Evolutionary conservation across 2,329 filamentous ascomycete genomes (phyloP), one percentile per base, ranked within the genome.

Genomic region (Thermoascus crustaceus): DNA sequence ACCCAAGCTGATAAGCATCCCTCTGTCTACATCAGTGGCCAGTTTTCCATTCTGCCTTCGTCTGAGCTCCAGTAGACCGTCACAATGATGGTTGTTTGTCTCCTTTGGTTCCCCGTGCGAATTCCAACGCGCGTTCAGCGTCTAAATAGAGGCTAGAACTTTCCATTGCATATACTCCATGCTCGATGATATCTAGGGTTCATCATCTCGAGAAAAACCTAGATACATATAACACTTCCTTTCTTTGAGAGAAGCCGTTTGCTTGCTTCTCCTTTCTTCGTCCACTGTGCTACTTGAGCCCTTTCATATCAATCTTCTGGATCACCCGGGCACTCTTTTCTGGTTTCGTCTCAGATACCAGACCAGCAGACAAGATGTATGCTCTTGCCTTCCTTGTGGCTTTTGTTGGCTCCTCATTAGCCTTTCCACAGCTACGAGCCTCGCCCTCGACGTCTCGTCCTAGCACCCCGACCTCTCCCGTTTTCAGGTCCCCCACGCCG

Each of bases 161-260:
- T 7, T 17, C 26, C 13, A 29, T 29, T 29, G 26, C 14, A 18
- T 29, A 10, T 3, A 16, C 10, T 4, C n/a, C 3, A 7, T 17
- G 5, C 8, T 29, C 4, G 18, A 17, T 16, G 14, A 11, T 8
- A 14, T 10, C 14, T 3, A 14, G 9, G 9, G 14, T 29, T 29
- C 26, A 29, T 29, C 26, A 29, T 18, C 18, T 16, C 14, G 5
- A 9, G 6, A 16, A 13, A 7, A 9, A 17, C 26, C 13, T 18
- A 17, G 5, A 29, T 29, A 29, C 26, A 29, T 29, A 29, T 29
- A 29, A 16, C 26, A 9, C 26, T 29, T 29, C 26, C 10, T 10
- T 9, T 17, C 6, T 17, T 18, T 17, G 7, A 16, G 11, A 16
- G n/a, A 11, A 11, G 9, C 11, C 22, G 7, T 10, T 17, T 5